These are phyloP conservation scores for Pichia cactophila DNA, from an alignment of 1,139 yeast species.

Conservation along the genomic window DNA sequence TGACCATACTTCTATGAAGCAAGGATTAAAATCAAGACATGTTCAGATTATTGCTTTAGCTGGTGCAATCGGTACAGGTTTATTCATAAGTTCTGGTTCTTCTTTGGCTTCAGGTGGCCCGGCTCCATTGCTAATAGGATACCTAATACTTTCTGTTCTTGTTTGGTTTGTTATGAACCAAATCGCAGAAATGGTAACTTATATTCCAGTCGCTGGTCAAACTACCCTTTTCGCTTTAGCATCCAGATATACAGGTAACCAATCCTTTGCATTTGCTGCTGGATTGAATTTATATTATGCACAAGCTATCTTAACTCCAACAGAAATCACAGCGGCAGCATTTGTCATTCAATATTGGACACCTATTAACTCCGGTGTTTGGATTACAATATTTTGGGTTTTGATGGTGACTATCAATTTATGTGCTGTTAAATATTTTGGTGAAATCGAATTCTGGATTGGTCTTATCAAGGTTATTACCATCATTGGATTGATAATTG, in stretches of 20 bases:
- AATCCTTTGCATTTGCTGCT: constrained; percentile 31
- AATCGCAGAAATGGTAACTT: constrained; percentile 59
- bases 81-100: constrained; percentile 48
- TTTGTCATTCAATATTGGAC: constrained; percentile 45
- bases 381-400: constrained; percentile 38
- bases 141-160: constrained; percentile 41
- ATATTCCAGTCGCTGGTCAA: constrained; percentile 44
- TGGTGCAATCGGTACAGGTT: constrained; percentile 72
- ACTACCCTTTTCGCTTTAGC: constrained; percentile 21
- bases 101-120: constrained; percentile 44
- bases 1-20: neutral
- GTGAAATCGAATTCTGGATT: constrained; percentile 47
- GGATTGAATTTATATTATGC: constrained; percentile 45
- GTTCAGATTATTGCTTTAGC: constrained; percentile 68
- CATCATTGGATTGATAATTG: constrained; percentile 29
- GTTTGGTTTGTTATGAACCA: constrained; percentile 51
- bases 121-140: constrained; percentile 41
- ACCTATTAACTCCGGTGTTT: constrained; percentile 35
- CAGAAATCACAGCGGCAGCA: constrained; percentile 49
- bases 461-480: constrained; percentile 36
- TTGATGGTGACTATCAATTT: constrained; percentile 35
- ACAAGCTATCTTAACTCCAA: constrained; percentile 40
- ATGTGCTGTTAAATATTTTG: constrained; percentile 38
- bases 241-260: constrained; percentile 20
- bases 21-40: constrained; percentile 34